phyloP scores from a whole-genome alignment of 2,329 filamentous ascomycete genomes.

The Aspergillus sp. region DNA sequence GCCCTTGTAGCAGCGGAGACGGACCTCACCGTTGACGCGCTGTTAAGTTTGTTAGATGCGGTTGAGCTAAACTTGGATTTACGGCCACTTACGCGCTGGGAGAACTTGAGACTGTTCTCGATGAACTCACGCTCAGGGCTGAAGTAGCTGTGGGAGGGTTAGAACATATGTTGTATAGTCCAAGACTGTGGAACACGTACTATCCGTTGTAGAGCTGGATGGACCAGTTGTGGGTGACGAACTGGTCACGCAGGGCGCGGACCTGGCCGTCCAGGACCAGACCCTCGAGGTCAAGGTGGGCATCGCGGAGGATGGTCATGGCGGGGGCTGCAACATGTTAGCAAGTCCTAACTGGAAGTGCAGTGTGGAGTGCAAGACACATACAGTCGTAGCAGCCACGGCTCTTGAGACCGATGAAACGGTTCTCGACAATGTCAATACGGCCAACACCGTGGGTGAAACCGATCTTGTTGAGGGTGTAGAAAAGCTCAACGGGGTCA shows the following conservation, averaged over 20 bases:
- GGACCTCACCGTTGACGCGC: slow-evolving; percentile 63
- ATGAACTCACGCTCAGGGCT: slow-evolving; percentile 71
- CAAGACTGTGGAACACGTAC: slow-evolving; percentile 10
- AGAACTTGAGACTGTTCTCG: slow-evolving; percentile 63
- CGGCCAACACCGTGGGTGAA: slow-evolving; percentile 73
- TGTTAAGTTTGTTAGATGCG: slow-evolving; percentile 16
- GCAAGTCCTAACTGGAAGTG: not conserved
- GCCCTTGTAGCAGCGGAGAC: slow-evolving; percentile 68
- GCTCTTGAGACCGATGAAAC: slow-evolving; percentile 77
- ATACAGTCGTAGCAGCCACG: slow-evolving; percentile 74
- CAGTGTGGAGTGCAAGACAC: slow-evolving; percentile 14
- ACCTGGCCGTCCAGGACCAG: slow-evolving; percentile 69
- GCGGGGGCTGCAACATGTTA: slow-evolving; percentile 26
- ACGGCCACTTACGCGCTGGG: slow-evolving; percentile 50
- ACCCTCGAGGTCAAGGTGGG: slow-evolving; percentile 59
- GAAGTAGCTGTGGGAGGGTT: slow-evolving; percentile 53
- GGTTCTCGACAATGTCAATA: slow-evolving; percentile 81
- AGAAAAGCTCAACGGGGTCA: slow-evolving; percentile 71
- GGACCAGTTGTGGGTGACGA: slow-evolving; percentile 66
- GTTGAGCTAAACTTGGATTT: not conserved
- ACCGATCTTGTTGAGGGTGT: slow-evolving; percentile 69
- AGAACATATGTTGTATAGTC: not conserved
- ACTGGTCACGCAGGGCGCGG: slow-evolving; percentile 69
- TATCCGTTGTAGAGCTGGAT: slow-evolving; percentile 61
- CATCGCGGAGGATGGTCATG: slow-evolving; percentile 36